Evolutionary conservation across 176 grass and related monocot genomes (phyloP).

Genomic region (Puccinellia tenuiflora): DNA sequence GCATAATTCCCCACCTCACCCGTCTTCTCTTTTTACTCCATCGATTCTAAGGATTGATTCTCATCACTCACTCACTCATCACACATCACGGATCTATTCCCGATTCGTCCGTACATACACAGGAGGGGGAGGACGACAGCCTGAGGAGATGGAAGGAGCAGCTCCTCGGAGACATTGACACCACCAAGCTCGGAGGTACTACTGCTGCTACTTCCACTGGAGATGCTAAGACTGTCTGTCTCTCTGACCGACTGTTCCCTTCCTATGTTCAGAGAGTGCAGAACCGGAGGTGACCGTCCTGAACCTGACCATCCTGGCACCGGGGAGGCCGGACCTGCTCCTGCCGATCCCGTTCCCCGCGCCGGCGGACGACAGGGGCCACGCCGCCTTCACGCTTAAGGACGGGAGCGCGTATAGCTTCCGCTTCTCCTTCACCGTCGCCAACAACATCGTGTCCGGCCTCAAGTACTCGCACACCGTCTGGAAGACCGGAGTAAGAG

Average conservation of each 20-base stretch:
- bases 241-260: background rate
- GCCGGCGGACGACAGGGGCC: constrained; percentile 38
- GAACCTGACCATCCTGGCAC: constrained; percentile 60
- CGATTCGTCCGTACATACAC: background rate
- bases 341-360: constrained; percentile 54
- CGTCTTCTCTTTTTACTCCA: background rate
- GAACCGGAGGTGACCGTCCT: constrained; percentile 75
- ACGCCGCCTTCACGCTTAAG: constrained; percentile 52
- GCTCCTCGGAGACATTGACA: constrained; percentile 50
- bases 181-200: constrained; percentile 57
- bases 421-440: constrained; percentile 59
- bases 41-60: background rate
- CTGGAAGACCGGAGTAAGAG: constrained; percentile 78
- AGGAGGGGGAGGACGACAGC: constrained; percentile 51
- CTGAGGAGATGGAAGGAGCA: constrained; percentile 72
- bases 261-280: constrained; percentile 39
- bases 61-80: background rate
- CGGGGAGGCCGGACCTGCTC: constrained; percentile 35
- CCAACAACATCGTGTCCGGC: constrained; percentile 85
- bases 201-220: background rate
- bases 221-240: background rate
- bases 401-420: constrained; percentile 67
- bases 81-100: background rate
- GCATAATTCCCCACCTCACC: background rate
- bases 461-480: constrained; percentile 81